A percentile compares a stretch with the other conserved stretches of the same genome.
These are phyloP conservation scores for Avena sativa DNA, from an alignment of 176 grass and related monocot species.

Conservation along the genomic window DNA sequence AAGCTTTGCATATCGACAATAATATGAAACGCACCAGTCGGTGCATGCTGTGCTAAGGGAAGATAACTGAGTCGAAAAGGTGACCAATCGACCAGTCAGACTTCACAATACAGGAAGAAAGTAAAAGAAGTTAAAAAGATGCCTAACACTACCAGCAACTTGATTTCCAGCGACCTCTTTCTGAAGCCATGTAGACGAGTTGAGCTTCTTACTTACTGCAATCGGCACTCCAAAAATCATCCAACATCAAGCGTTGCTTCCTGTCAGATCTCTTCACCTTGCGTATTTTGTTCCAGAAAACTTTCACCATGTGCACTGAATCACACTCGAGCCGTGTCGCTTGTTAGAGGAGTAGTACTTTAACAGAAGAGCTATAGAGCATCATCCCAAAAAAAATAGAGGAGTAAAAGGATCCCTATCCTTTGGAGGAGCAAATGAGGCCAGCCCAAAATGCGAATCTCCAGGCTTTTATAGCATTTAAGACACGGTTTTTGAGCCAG, in stretches of 20 bases:
- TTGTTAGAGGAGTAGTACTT: too few relatives aligned
- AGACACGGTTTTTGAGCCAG: too few relatives aligned
- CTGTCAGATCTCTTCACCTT: neutral
- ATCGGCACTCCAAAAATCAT: neutral
- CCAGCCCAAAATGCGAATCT: too few relatives aligned
- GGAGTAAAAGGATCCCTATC: too few relatives aligned
- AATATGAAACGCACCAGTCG: neutral
- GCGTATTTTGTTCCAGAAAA: neutral
- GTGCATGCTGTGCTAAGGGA: neutral
- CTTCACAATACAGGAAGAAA: neutral
- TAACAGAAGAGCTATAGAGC: too few relatives aligned
- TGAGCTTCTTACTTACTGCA: neutral
- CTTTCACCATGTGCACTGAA: too few relatives aligned
- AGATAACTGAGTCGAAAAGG: neutral
- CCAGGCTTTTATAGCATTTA: too few relatives aligned
- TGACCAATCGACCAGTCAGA: neutral
- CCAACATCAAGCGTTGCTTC: neutral
- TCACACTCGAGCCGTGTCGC: too few relatives aligned
- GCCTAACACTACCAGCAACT: slow-evolving; percentile 8
- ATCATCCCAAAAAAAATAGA: too few relatives aligned
- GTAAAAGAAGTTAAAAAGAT: neutral
- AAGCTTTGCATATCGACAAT: neutral
- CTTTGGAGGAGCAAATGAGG: too few relatives aligned
- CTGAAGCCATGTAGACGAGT: neutral
- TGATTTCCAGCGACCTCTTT: neutral